phyloP scores from a whole-genome alignment of 352 stramenopile species.

The Nothophytophthora sp. region DNA sequence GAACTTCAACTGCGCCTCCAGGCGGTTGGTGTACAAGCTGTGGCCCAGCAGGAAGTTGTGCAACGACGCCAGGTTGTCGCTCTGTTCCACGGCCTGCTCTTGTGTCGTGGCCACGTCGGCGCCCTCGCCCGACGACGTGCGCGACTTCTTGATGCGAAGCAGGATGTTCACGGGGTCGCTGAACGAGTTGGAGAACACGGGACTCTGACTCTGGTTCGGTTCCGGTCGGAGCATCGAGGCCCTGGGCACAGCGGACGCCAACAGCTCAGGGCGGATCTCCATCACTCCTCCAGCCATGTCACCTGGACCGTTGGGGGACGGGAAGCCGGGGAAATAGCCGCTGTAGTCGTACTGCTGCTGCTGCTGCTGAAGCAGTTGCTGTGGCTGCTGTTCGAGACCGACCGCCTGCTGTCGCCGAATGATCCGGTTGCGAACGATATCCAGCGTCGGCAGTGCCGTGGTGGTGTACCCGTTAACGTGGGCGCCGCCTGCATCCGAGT shows the following conservation, averaged over 20 bases:
- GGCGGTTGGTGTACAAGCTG: conserved; percentile 73
- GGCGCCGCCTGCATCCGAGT: conserved; percentile 10
- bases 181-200: conserved; percentile 57
- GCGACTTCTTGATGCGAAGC: conserved; percentile 78
- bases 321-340: conserved; percentile 23
- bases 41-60: conserved; percentile 72
- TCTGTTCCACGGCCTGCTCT: conserved; percentile 39
- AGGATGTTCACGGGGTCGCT: conserved; percentile 79
- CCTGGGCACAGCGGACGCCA: conserved; percentile 20
- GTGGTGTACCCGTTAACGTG: conserved; percentile 13
- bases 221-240: conserved; percentile 17
- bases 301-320: conserved; percentile 12
- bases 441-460: conserved; percentile 47
- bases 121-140: conserved; percentile 26
- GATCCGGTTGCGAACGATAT: conserved; percentile 66
- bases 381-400: conserved; percentile 21
- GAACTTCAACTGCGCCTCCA: conserved; percentile 73
- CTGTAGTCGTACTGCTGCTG: conserved; percentile 28
- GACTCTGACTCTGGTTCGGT: conserved; percentile 17
- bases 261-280: conserved; percentile 25
- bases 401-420: conserved; percentile 48
- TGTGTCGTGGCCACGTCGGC: conserved; percentile 32
- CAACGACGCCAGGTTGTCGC: conserved; percentile 57
- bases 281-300: conserved; percentile 8
- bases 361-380: conserved; percentile 16